Base-by-base conservation (phyloP, 345 rosid genomes). In the Pugionium dolabratum region DNA sequence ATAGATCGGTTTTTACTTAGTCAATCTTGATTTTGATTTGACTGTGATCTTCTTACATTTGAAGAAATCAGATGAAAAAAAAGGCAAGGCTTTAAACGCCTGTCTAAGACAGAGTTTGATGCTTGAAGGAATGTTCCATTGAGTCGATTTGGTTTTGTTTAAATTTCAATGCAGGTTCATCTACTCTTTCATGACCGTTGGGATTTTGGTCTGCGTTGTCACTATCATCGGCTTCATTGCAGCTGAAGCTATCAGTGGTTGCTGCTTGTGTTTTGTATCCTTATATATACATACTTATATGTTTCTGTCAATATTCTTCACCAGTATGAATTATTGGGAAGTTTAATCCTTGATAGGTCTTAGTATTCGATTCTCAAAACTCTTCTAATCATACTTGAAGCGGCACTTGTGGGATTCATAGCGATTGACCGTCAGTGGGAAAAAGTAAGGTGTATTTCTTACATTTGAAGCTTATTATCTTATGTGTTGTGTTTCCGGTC, bases 201-300 rank as follows among this genome's bases (percentile, higher is more conserved):
- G 97, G 40, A 67, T 88, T 18, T 18, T 18, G 18, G 18, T 18
- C 18, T 18, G 18, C 18, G 18, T 18, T 18, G 18, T 18, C 18
- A 18, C 18, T 39, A 60, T 86, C 64, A 84, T 88, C 8, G 99
- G 99, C 50, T 94, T 91, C 84, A 83, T 88, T 30, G 97, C 97
- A 53, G 97, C 97, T 70, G 97, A 88, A 79, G 79, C 92, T 42
- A 80, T 90, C 53, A 80, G 71, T 69, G 88, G 95, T 68, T 86
- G 96, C 67, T 90, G 96, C 85, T 83, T 94, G 45, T 94, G 99
- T 81, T 88, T 88, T 74, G 95, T 94, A 94, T 90, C 99, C 99
- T 82, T n/a, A 33, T 11, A 2, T 18, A 18, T 18, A 18, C 18
- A 18, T 18, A 18, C 18, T 18, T 18, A 18, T 54, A 6, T 58